These are phyloP conservation scores for Grosmannia huntii DNA, from an alignment of 2,329 filamentous ascomycete genomes.

Conservation along the genomic window DNA sequence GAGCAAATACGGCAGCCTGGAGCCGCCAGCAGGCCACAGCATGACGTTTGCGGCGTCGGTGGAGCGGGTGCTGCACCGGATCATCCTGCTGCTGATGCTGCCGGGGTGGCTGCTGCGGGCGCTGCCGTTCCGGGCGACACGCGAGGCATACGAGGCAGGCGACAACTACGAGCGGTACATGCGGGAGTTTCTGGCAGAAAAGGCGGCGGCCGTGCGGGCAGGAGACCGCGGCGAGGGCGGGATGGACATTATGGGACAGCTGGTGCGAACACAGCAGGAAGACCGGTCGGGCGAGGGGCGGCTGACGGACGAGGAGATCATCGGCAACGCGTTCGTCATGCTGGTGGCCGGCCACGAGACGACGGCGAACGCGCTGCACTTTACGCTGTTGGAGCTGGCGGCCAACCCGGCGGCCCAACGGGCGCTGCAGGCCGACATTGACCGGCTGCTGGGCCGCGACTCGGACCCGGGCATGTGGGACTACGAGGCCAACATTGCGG, in stretches of 20 bases:
- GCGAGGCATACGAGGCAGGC: slow-evolving; percentile 39
- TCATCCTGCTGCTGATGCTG: slow-evolving; percentile 47
- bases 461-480: slow-evolving; percentile 51
- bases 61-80: slow-evolving; percentile 46
- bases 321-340: slow-evolving; percentile 59
- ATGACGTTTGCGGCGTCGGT: slow-evolving; percentile 56
- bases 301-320: slow-evolving; percentile 51
- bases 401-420: slow-evolving; percentile 51
- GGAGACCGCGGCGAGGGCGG: slow-evolving; percentile 25
- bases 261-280: slow-evolving; percentile 30
- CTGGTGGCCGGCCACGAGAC: slow-evolving; percentile 70
- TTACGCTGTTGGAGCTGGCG: slow-evolving; percentile 55
- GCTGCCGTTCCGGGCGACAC: slow-evolving; percentile 38
- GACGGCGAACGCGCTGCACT: slow-evolving; percentile 63
- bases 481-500: slow-evolving; percentile 54
- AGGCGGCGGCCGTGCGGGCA: slow-evolving; percentile 29
- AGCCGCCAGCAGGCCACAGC: slow-evolving; percentile 38
- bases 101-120: slow-evolving; percentile 42
- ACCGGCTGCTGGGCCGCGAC: slow-evolving; percentile 44
- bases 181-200: slow-evolving; percentile 52
- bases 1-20: slow-evolving; percentile 31
- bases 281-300: slow-evolving; percentile 12
- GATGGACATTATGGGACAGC: slow-evolving; percentile 39
- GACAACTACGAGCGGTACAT: slow-evolving; percentile 57
- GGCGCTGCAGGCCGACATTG: slow-evolving; percentile 55